Conservation (phyloP, 139 green algal species). For the Zygnema cylindricum region DNA sequence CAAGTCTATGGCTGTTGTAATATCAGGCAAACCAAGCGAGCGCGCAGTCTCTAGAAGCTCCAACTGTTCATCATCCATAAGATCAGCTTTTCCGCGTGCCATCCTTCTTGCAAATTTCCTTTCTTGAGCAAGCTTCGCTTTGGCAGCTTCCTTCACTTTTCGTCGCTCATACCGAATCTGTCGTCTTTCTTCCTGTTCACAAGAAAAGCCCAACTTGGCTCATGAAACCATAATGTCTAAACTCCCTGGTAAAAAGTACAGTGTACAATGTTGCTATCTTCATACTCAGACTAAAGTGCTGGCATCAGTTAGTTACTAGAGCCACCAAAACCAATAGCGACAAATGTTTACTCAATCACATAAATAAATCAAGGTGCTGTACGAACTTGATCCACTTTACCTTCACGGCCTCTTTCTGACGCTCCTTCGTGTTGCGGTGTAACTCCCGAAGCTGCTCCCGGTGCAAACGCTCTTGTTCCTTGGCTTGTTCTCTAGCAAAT, state of each 20-base stretch:
- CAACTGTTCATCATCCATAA: constrained; percentile 50
- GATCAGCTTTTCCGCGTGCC: constrained; percentile 24
- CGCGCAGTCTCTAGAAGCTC: constrained; percentile 37
- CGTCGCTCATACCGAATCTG: constrained; percentile 33
- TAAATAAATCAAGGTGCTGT: no score
- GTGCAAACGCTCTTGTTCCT: constrained; percentile 56
- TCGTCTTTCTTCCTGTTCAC: constrained; percentile 39
- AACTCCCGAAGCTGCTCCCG: constrained; percentile 39
- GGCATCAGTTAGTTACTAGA: no score
- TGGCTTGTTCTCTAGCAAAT: constrained; percentile 22
- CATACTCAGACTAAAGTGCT: no score
- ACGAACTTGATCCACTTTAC: constrained; percentile 3
- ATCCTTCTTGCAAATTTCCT: not conserved
- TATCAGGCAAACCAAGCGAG: not conserved
- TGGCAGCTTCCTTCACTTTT: constrained; percentile 36
- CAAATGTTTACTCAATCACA: no score
- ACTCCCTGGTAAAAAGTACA: no score
- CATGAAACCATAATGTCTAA: no score
- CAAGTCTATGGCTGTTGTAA: not conserved
- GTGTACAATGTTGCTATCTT: no score
- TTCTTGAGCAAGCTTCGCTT: constrained; percentile 26
- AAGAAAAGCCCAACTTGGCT: constrained; percentile 17
- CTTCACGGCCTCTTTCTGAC: constrained; percentile 33
- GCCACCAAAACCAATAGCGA: no score
- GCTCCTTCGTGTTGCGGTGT: constrained; percentile 33